Conservation (phyloP, 1,284 basidiomycete genomes). For the Agroathelia rolfsii region DNA sequence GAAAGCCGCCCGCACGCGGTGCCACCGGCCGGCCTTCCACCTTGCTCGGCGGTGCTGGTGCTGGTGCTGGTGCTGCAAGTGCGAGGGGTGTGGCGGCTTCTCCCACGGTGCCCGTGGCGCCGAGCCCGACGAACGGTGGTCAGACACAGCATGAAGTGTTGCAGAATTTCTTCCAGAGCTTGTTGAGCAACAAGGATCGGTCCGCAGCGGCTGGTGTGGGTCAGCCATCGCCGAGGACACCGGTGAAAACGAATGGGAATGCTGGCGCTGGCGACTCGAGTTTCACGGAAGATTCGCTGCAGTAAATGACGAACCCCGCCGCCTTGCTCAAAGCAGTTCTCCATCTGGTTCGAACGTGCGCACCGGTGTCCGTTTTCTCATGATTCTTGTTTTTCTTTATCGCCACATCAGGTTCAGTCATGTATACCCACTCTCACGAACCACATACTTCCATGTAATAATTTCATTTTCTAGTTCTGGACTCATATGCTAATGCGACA, state of each 20-base stretch:
- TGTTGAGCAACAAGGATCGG: slow-evolving; percentile 63
- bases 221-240: slow-evolving; percentile 14
- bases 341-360: no score
- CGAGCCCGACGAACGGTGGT: slow-evolving; percentile 36
- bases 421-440: no score
- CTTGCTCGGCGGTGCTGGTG: slow-evolving; percentile 5
- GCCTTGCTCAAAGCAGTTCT: no score
- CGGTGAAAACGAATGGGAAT: slow-evolving; percentile 17
- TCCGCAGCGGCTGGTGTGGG: slow-evolving; percentile 17
- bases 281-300: no score
- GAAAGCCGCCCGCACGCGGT: background rate
- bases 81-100: slow-evolving; percentile 26
- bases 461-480: no score
- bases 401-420: no score
- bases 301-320: no score
- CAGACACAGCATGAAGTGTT: slow-evolving; percentile 73
- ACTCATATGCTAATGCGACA: no score
- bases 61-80: slow-evolving; percentile 12
- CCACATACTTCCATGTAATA: no score
- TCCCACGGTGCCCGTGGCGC: slow-evolving; percentile 29
- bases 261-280: slow-evolving; percentile 26
- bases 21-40: slow-evolving; percentile 1
- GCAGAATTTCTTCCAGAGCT: slow-evolving; percentile 79
- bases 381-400: no score
- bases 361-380: no score